Evolutionary conservation across 1,284 basidiomycete species (phyloP), one percentile per base, ranked within the genome.

Genomic region (Moesziomyces sp.): DNA sequence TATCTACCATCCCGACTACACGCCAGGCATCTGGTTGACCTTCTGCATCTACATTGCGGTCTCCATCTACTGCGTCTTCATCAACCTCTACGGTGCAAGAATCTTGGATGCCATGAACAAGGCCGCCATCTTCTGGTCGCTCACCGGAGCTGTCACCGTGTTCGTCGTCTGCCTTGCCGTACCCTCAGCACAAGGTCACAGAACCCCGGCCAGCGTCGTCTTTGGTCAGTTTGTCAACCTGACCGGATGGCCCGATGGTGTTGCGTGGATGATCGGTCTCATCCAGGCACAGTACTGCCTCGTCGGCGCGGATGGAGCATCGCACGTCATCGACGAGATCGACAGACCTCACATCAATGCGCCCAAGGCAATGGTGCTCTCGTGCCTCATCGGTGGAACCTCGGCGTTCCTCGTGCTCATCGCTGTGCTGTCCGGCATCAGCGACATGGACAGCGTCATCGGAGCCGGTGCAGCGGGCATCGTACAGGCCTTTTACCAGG

Each of bases 281-380:
- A 58, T 75, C n/a, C 58, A 63, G 47, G 64, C 73, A n/a, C 73
- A 75, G 55, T 75, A 72, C 49, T 60, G 57, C 23, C 46, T 75
- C 5, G 73, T 71, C 1, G 73, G 73, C 16, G 58, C 54, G 0
- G 73, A 75, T 49, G 73, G 68, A 16, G 73, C 69, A 16, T 49
- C 68, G 5, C 73, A 75, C 13, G 52, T 75, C 16, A 67, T 75
- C 13, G 67, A 72, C 55, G 73, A 75, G 49, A 72, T 75, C 45
- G 59, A 71, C 14, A 47, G 57, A 14, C 62, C 73, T 2, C 68
- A 68, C 26, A 46, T 63, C 53, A 72, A 75, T 44, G 62, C 61
- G 19, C 73, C 73, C 42, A 66, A 67, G 38, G 73, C 73, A 10
- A 75, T 75, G 73, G 55, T 75, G n/a, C 46, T 71, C 13, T 43